Evolutionary conservation across 2,329 filamentous ascomycete species (phyloP).

Genomic region (Stachybotrys chartarum): DNA sequence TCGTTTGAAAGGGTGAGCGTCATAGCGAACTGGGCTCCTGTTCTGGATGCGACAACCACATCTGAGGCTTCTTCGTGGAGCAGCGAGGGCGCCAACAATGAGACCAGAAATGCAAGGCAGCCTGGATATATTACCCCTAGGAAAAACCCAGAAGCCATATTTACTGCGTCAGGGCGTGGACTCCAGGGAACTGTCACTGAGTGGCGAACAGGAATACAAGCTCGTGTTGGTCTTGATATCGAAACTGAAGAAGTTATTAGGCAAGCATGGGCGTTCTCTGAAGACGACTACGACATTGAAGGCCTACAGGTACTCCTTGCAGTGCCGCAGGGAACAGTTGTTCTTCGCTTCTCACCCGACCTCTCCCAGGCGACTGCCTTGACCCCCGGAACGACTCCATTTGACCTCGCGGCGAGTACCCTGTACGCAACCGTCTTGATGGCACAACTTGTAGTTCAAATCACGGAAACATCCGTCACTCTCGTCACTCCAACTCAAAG

Average conservation of each 20-base stretch:
- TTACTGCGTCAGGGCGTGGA: slow-evolving; percentile 59
- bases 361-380: slow-evolving; percentile 37
- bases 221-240: slow-evolving; percentile 54
- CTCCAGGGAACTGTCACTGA: slow-evolving; percentile 58
- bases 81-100: no score
- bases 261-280: slow-evolving; percentile 45
- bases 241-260: slow-evolving; percentile 41
- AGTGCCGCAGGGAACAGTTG: slow-evolving; percentile 38
- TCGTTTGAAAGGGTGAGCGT: slow-evolving; percentile 31
- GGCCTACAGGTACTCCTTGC: slow-evolving; percentile 35
- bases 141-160: slow-evolving; percentile 46
- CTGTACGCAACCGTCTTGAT: slow-evolving; percentile 34
- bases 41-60: slow-evolving; percentile 47
- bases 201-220: slow-evolving; percentile 62
- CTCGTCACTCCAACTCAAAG: slow-evolving; percentile 26
- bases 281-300: slow-evolving; percentile 9
- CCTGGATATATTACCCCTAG: neutral
- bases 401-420: slow-evolving; percentile 48
- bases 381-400: slow-evolving; percentile 30
- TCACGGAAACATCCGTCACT: slow-evolving; percentile 42
- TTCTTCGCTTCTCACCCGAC: slow-evolving; percentile 42
- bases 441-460: slow-evolving; percentile 38
- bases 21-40: slow-evolving; percentile 59
- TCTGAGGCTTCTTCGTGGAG: slow-evolving; percentile 23
- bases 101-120: neutral